Conservation (phyloP, 345 rosid genomes). For the Pistacia atlantica region DNA sequence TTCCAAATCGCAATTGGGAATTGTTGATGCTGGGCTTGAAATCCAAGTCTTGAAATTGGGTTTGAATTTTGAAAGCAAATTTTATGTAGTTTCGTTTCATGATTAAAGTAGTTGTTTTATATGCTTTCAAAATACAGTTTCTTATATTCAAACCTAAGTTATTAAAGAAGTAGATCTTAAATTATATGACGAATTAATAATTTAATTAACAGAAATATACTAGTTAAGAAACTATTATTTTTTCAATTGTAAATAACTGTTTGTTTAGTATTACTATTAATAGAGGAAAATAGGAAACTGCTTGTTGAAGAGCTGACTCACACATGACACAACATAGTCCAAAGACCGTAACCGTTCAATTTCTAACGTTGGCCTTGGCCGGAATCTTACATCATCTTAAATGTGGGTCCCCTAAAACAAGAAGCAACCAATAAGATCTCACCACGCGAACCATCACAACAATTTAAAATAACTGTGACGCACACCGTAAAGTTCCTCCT, state of each 20-base stretch:
- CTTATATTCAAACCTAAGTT: neutral
- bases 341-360: neutral
- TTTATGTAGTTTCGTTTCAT: neutral
- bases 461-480: neutral
- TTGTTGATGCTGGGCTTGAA: neutral
- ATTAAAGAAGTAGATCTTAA: too few relatives aligned
- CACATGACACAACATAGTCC: neutral
- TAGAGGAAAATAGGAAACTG: too few relatives aligned
- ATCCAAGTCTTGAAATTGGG: neutral
- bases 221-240: too few relatives aligned
- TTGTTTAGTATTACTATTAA: too few relatives aligned
- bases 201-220: too few relatives aligned
- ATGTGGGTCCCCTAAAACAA: neutral
- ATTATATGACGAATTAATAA: too few relatives aligned
- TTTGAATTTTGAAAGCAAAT: neutral
- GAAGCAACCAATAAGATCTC: neutral
- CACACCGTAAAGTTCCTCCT: neutral
- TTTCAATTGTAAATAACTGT: too few relatives aligned
- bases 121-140: neutral
- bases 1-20: neutral
- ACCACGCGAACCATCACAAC: neutral
- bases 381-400: neutral
- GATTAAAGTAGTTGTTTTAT: too few relatives aligned
- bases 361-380: too few relatives aligned
- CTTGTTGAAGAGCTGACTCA: too few relatives aligned